Percentiles rank a stretch among this genome's conserved stretches.
phyloP scores from a whole-genome alignment of 164 flowering plant species.

The Akebia trifoliata region DNA sequence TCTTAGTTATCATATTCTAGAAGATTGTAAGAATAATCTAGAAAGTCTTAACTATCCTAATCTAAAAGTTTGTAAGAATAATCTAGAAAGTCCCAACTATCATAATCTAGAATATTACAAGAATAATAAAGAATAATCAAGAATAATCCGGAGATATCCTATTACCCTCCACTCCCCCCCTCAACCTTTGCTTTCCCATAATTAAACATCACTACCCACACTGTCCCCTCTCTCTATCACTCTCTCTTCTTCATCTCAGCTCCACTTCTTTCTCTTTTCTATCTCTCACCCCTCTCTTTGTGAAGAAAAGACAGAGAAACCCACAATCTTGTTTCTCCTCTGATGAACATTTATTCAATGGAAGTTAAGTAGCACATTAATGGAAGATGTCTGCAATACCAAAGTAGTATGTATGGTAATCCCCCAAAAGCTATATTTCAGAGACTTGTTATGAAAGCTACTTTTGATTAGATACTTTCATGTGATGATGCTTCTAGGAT shows the following conservation, averaged over 20 bases:
- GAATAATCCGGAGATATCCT: too few species aligned
- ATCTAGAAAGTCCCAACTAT: too few species aligned
- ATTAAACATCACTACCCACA: slow-evolving; percentile 11
- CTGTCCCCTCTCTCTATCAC: slow-evolving; percentile 3
- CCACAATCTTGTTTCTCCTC: slow-evolving; percentile 2
- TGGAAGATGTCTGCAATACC: slow-evolving; percentile 1
- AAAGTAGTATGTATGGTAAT: neutral
- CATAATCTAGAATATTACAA: too few species aligned
- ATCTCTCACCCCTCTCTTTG: slow-evolving; percentile 1
- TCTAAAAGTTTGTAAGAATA: too few species aligned
- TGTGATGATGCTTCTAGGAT: too few species aligned
- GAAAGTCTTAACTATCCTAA: too few species aligned
- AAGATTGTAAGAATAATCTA: too few species aligned
- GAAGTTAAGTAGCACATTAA: neutral
- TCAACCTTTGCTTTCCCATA: slow-evolving; percentile 12
- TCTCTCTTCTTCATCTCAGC: slow-evolving; percentile 9
- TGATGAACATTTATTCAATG: slow-evolving; percentile 1
- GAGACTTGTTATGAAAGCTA: too few species aligned
- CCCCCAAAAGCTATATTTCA: too few species aligned
- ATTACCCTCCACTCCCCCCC: slow-evolving; percentile 1
- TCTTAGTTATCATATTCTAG: too few species aligned
- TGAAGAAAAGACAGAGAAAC: neutral
- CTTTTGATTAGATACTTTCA: too few species aligned
- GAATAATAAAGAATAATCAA: too few species aligned
- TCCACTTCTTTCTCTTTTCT: slow-evolving; percentile 7